phyloP scores from a whole-genome alignment of 805 yeast species.

The Yamadazyma insecticola region DNA sequence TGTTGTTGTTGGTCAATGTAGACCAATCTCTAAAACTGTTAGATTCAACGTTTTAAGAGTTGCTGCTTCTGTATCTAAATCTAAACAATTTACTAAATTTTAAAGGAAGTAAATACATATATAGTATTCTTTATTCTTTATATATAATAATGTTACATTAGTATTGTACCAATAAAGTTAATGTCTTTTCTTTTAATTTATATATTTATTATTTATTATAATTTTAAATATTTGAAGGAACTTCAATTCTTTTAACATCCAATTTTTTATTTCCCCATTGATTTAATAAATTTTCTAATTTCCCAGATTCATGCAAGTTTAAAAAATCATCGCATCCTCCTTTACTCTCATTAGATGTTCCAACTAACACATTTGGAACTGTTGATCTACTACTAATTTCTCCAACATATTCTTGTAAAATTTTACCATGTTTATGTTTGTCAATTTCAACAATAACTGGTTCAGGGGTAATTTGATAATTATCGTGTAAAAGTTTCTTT shows the following conservation, averaged over 20 bases:
- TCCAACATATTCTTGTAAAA: conserved; percentile 68
- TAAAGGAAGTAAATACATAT: conserved; percentile 38
- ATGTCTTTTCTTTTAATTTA: neutral
- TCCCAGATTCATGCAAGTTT: conserved; percentile 53
- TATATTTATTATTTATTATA: too few species aligned
- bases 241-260: conserved; percentile 45
- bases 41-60: conserved; percentile 99
- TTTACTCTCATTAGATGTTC: conserved; percentile 52
- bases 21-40: conserved; percentile 99
- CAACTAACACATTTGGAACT: conserved; percentile 85
- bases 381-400: conserved; percentile 72
- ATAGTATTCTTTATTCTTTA: conserved; percentile 1
- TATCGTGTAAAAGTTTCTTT: conserved; percentile 58
- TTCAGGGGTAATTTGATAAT: conserved; percentile 67
- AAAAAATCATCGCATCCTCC: conserved; percentile 89
- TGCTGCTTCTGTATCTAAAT: conserved; percentile 79
- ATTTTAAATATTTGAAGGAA: conserved; percentile 48
- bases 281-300: conserved; percentile 46
- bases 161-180: neutral
- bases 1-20: conserved; percentile 99
- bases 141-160: conserved; percentile 3
- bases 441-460: conserved; percentile 80
- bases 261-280: conserved; percentile 61
- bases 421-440: conserved; percentile 68
- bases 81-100: conserved; percentile 96